phyloP scores from a whole-genome alignment of 106 monocot species.

The Chionographis japonica region DNA sequence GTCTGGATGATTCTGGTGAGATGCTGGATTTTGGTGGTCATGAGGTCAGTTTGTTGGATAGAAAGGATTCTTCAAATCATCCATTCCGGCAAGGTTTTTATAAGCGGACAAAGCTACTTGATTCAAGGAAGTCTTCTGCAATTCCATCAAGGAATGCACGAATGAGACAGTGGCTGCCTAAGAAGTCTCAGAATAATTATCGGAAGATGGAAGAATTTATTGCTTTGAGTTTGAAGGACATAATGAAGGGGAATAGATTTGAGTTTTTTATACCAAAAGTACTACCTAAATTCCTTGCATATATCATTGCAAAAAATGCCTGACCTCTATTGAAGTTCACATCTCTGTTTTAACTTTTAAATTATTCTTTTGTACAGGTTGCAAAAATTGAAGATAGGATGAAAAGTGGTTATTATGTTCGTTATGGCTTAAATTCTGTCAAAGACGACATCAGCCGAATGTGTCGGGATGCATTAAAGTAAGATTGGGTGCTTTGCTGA shows the following conservation, averaged over 20 bases:
- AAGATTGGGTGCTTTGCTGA: conserved; percentile 13
- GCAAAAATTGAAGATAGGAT: conserved; percentile 85
- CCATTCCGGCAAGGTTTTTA: conserved; percentile 77
- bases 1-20: conserved; percentile 34
- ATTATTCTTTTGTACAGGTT: conserved; percentile 49
- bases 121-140: conserved; percentile 67
- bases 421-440: conserved; percentile 71
- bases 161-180: conserved; percentile 75
- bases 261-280: conserved; percentile 83
- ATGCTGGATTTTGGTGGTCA: conserved; percentile 14
- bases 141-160: conserved; percentile 81
- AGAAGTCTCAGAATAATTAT: conserved; percentile 75
- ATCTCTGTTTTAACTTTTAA: not conserved
- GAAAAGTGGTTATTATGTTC: conserved; percentile 83
- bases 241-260: conserved; percentile 78
- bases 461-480: conserved; percentile 94
- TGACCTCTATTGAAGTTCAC: not conserved
- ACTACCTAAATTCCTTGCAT: conserved; percentile 7
- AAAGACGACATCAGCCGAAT: conserved; percentile 89
- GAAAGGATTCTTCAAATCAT: conserved; percentile 29
- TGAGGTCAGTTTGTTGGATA: conserved; percentile 22
- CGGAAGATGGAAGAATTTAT: conserved; percentile 82
- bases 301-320: not conserved
- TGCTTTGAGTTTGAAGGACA: conserved; percentile 65
- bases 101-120: conserved; percentile 67